Evolutionary conservation across 1,139 yeast species (phyloP), one percentile per base, ranked within the genome.

Genomic region (Pichia sp.): DNA sequence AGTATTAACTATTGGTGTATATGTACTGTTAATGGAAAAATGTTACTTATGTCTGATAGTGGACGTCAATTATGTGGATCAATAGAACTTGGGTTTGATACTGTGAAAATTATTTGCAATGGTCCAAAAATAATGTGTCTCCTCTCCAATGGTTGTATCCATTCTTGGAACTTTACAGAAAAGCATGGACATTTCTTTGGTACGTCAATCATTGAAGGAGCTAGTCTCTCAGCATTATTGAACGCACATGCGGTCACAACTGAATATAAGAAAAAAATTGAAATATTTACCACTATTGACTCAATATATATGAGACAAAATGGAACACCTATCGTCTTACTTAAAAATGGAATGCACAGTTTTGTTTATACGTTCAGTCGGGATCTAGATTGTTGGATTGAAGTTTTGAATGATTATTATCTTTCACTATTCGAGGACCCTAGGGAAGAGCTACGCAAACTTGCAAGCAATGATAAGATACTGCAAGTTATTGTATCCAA

Each of bases 11-110:
- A 61, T 45, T 69, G 73, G 68, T 73, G 68, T n/a, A 61, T 89
- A 28, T 77, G 82, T 4, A 77, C 95, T 0, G 86, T 91, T 20
- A 73, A 77, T 36, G 86, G 88, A 1, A 71, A 77, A 4, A 49
- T 77, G 3, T 84, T 83, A 55, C 73, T 95, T 65, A 72, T 93
- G 0, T 72, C 79, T 11, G 75, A 84, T 1, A 73, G 82, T 1
- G 95, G 93, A 1, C 56, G 68, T 20, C 62, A 63, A 25, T 48
- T 67, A 1, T 58, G 66, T 40, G 79, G 84, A 2, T 58, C 68
- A n/a, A 58, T 78, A 15, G 82, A 65, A 74, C 68, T 70, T 70
- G 97, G 68, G 48, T 73, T 47, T 39, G 84, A 59, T 65, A 72
- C 68, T 48, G 75, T 58, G 59, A 74, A 65, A 56, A 72, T 55